phyloP scores from a whole-genome alignment of 225 moss, liverwort and hornwort genomes.

The Polytrichum formosum region DNA sequence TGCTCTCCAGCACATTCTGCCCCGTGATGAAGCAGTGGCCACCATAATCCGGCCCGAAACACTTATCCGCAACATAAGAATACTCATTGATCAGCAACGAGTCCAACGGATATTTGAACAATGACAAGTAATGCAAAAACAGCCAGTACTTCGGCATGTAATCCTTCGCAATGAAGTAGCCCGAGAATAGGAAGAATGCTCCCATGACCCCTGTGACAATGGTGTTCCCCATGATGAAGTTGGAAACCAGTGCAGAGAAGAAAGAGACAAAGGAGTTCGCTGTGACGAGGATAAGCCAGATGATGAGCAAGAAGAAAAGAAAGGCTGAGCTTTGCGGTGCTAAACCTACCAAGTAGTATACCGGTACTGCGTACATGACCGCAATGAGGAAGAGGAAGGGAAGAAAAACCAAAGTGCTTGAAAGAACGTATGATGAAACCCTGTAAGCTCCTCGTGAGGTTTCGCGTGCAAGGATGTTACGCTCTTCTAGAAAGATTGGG shows the following conservation, averaged over 20 bases:
- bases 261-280: slow-evolving; percentile 82
- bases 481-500: slow-evolving; percentile 75
- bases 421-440: slow-evolving; percentile 68
- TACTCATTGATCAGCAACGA: slow-evolving; percentile 55
- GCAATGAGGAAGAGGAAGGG: slow-evolving; percentile 66
- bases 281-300: slow-evolving; percentile 73
- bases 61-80: slow-evolving; percentile 29
- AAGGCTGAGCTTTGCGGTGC: slow-evolving; percentile 35
- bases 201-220: slow-evolving; percentile 52
- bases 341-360: slow-evolving; percentile 61
- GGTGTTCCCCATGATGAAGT: slow-evolving; percentile 76
- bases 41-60: slow-evolving; percentile 15
- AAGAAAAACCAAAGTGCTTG: slow-evolving; percentile 63
- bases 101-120: slow-evolving; percentile 58
- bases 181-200: slow-evolving; percentile 59
- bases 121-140: slow-evolving; percentile 43
- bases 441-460: slow-evolving; percentile 77
- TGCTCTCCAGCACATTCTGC: slow-evolving; percentile 22
- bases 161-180: slow-evolving; percentile 53
- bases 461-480: slow-evolving; percentile 68
- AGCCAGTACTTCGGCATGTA: slow-evolving; percentile 49
- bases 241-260: slow-evolving; percentile 67
- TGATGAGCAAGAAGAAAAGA: slow-evolving; percentile 61
- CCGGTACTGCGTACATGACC: slow-evolving; percentile 52
- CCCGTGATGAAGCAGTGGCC: slow-evolving; percentile 34